Conservation (phyloP, 2,329 filamentous ascomycete species). For the Parastagonospora nodorum region DNA sequence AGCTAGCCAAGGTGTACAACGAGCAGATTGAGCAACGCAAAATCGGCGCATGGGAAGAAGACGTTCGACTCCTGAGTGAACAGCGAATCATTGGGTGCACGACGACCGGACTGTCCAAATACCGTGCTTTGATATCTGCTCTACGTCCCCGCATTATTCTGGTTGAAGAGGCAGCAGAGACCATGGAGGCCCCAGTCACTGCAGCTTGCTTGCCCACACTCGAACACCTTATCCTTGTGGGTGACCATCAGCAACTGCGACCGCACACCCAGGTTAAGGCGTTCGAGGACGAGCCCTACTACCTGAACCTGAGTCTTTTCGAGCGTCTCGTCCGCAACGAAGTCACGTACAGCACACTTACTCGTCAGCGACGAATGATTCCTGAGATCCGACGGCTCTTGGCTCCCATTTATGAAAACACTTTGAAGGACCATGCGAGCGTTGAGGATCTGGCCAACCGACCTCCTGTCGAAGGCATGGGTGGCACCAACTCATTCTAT, state of each 20-base stretch:
- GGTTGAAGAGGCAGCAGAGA: conserved; percentile 82
- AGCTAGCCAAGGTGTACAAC: conserved; percentile 57
- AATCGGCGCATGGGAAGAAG: conserved; percentile 63
- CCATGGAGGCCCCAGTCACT: conserved; percentile 67
- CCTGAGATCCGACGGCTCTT: conserved; percentile 68
- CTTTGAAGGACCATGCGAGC: conserved; percentile 62
- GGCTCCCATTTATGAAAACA: conserved; percentile 63
- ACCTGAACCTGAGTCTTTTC: conserved; percentile 77
- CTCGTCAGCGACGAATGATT: conserved; percentile 74
- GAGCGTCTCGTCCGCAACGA: conserved; percentile 73
- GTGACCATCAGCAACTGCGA: conserved; percentile 80
- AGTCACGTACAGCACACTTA: conserved; percentile 68
- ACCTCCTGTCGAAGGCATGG: conserved; percentile 66
- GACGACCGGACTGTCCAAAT: conserved; percentile 81
- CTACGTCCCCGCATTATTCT: conserved; percentile 71
- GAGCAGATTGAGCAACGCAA: conserved; percentile 58
- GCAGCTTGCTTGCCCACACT: conserved; percentile 65
- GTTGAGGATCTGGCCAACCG: conserved; percentile 55
- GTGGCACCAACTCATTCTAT: conserved; percentile 63
- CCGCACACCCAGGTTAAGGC: conserved; percentile 68
- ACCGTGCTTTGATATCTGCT: conserved; percentile 70
- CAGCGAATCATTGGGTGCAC: conserved; percentile 70
- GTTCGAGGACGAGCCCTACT: conserved; percentile 65
- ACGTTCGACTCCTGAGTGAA: conserved; percentile 51
- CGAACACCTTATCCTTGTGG: conserved; percentile 71